Evolutionary conservation across 2,329 filamentous ascomycete genomes (phyloP).

Genomic region (Ophiocordyceps robertsii): DNA sequence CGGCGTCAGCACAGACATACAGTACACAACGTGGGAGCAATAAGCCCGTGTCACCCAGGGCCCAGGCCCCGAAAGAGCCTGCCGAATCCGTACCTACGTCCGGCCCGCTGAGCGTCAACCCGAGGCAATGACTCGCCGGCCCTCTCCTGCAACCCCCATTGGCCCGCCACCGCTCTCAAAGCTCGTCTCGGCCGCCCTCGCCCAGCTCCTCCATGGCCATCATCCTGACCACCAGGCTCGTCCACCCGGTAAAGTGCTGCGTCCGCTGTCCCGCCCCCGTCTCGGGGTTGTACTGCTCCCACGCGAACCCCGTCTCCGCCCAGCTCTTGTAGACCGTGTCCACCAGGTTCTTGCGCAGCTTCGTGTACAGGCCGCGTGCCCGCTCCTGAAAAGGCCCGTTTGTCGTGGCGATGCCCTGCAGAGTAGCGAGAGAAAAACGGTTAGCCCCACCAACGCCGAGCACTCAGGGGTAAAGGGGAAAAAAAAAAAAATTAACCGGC

Average conservation of each 20-base stretch:
- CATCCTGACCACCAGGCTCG: conserved; percentile 93
- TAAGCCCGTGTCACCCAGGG: neutral
- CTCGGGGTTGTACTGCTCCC: conserved; percentile 96
- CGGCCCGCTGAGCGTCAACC: neutral
- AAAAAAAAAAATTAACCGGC: neutral
- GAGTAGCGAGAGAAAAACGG: neutral
- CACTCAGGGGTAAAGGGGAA: neutral
- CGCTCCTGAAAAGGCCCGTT: conserved; percentile 54
- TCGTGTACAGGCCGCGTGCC: conserved; percentile 61
- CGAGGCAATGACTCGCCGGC: too few species aligned
- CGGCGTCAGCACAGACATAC: too few species aligned
- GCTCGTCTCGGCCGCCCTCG: conserved; percentile 25
- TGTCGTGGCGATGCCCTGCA: conserved; percentile 46
- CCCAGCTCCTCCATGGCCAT: conserved; percentile 78
- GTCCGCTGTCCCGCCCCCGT: conserved; percentile 88
- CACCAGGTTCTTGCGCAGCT: conserved; percentile 71
- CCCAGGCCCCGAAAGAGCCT: neutral
- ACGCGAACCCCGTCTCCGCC: conserved; percentile 87
- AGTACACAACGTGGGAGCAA: too few species aligned
- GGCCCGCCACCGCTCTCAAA: conserved; percentile 18
- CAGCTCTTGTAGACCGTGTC: conserved; percentile 80
- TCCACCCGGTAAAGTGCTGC: conserved; percentile 98
- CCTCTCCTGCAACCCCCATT: neutral
- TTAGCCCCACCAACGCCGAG: neutral
- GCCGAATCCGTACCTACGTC: neutral